Conservation (phyloP, 345 rosid genomes). For the Gossypium ekmanianum region DNA sequence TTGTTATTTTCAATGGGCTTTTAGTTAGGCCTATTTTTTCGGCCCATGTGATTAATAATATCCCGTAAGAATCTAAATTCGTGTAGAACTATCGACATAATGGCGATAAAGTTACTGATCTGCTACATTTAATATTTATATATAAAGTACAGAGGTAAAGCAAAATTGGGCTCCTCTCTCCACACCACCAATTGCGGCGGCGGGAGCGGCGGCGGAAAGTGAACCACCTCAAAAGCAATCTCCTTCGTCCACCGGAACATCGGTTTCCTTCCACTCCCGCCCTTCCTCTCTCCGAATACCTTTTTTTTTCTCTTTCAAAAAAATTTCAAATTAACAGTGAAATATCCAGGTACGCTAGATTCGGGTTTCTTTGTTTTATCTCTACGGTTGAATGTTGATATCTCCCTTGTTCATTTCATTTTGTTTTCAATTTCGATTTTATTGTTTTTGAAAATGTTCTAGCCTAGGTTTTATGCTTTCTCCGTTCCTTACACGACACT, state of each 20-base stretch:
- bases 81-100: constrained; percentile 4
- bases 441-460: not conserved
- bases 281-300: not conserved
- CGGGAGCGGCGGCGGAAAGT: not conserved
- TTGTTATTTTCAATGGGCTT: not conserved
- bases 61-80: not conserved
- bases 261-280: not conserved
- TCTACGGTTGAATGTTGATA: not conserved
- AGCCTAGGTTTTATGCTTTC: not conserved
- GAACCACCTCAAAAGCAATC: not conserved
- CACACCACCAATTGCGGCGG: not conserved
- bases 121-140: not conserved
- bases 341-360: constrained; percentile 5
- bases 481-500: not conserved
- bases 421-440: not conserved
- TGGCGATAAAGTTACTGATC: not conserved
- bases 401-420: not conserved
- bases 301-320: not conserved
- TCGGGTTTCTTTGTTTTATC: not conserved
- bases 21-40: not conserved
- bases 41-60: not conserved
- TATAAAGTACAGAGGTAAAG: not conserved
- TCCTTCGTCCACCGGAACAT: not conserved
- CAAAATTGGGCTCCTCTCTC: not conserved
- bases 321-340: not conserved